These are phyloP conservation scores for Mycena crocata DNA, from an alignment of 768 basidiomycete genomes.

Conservation along the genomic window DNA sequence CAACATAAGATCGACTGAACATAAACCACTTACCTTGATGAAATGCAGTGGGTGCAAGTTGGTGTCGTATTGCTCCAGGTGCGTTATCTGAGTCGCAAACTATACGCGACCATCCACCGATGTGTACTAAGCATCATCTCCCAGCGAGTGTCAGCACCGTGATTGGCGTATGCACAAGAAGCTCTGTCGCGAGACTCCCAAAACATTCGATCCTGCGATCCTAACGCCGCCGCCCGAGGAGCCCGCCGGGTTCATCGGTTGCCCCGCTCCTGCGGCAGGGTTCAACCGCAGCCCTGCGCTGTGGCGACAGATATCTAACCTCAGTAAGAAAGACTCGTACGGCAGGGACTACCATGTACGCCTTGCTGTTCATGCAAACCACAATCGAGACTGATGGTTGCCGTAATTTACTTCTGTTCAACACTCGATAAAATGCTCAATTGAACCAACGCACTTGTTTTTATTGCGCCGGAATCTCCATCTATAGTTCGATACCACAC, in stretches of 20 bases:
- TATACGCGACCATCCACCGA: neutral
- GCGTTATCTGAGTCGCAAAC: too few relatives aligned
- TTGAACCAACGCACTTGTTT: too few relatives aligned
- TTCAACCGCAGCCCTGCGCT: slow-evolving; percentile 1
- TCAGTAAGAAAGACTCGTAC: slow-evolving; percentile 6
- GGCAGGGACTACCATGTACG: slow-evolving; percentile 12
- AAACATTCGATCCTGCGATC: slow-evolving; percentile 7
- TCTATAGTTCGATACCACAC: neutral
- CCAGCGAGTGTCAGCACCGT: slow-evolving; percentile 5
- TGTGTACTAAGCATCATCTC: too few relatives aligned
- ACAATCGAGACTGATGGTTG: too few relatives aligned
- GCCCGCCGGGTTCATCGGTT: slow-evolving; percentile 1
- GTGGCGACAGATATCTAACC: slow-evolving; percentile 4
- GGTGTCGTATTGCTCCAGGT: slow-evolving; percentile 15
- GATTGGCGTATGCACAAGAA: slow-evolving; percentile 22
- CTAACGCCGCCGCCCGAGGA: neutral
- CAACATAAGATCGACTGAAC: neutral
- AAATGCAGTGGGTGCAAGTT: slow-evolving; percentile 10
- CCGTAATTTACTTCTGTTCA: too few relatives aligned
- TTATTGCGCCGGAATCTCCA: too few relatives aligned
- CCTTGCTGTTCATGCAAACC: neutral
- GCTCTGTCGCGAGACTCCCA: neutral
- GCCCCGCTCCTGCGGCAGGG: neutral
- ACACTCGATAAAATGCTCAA: too few relatives aligned
- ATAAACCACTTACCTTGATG: neutral